These are phyloP conservation scores for Mycena kentingensis DNA, from an alignment of 768 basidiomycete genomes.

Conservation along the genomic window DNA sequence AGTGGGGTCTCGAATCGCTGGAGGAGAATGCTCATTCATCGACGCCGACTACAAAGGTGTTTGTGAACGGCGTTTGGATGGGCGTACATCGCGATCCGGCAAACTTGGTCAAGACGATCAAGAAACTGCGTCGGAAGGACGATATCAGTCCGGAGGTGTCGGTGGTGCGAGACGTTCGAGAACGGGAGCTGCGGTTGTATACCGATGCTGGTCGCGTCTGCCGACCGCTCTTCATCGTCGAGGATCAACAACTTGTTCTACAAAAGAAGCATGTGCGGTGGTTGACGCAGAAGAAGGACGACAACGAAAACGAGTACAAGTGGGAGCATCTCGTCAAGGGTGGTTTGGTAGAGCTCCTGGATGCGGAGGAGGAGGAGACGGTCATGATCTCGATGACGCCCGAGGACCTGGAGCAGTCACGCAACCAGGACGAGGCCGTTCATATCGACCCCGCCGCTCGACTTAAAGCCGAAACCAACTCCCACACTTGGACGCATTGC, in stretches of 20 bases:
- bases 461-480: conserved; percentile 79
- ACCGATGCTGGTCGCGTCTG: conserved; percentile 97
- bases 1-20: conserved; percentile 95
- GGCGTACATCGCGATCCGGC: conserved; percentile 96
- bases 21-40: conserved; percentile 90
- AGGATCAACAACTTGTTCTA: conserved; percentile 81
- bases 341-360: conserved; percentile 91
- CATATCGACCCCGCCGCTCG: conserved; percentile 88
- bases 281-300: conserved; percentile 60
- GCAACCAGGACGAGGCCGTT: conserved; percentile 60
- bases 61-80: conserved; percentile 99
- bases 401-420: conserved; percentile 88
- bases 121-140: conserved; percentile 88
- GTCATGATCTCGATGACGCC: conserved; percentile 99
- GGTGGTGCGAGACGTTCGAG: conserved; percentile 96
- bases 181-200: conserved; percentile 90
- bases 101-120: conserved; percentile 89
- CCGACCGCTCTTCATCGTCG: conserved; percentile 95
- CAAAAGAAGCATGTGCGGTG: conserved; percentile 83
- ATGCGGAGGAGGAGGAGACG: conserved; percentile 99
- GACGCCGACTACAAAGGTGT: conserved; percentile 90
- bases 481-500: conserved; percentile 97
- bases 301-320: conserved; percentile 66
- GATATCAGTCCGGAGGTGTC: conserved; percentile 96
- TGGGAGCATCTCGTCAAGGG: conserved; percentile 86